Base-by-base conservation (phyloP, 1,284 basidiomycete genomes). In the Lignosus rhinocerotis region DNA sequence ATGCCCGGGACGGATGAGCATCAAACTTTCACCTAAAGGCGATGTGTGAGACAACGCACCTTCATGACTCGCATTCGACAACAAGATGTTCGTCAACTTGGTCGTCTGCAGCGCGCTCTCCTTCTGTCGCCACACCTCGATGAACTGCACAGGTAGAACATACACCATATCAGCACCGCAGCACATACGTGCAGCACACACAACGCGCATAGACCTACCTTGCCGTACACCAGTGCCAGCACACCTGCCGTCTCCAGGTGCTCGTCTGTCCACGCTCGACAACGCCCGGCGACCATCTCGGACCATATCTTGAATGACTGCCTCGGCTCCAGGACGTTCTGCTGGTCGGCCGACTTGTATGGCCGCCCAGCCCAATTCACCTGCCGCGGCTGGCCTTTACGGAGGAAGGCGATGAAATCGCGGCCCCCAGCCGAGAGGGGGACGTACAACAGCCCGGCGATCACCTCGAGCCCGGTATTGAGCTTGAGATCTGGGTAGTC, bases 51-150 rank as follows among this genome's bases (percentile, higher is more conserved):
- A 25, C 25, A 42, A 71, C 69, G 62, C 69, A 82, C 92, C 90
- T 78, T 94, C 93, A 71, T 95, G 93, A 64, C 86, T 90, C 6
- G 93, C 93, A 72, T 96, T 95, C n/a, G 90, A 91, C 16, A 95
- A 75, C 46, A 96, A 69, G 3, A 95, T 76, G 54, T 88, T 88
- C 16, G 92, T 93, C 52, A 95, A 76, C 70, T 90, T 91, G 51
- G 87, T 94, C 12, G 84, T 85, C 69, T 87, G 86, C 62, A 93
- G 73, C 14, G 90, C 90, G 43, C 78, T 85, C 73, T 94, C 91
- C 68, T 93, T 92, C 70, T 94, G 88, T 64, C 93, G 76, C 93
- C 93, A 95, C 3, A 94, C 92, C 69, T 92, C 89, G 64, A 93
- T 92, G 75, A 93, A 94, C 84, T 91, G 45, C 6, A 12, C 36